Evolutionary conservation across 2,329 filamentous ascomycete genomes (phyloP), one percentile per base, ranked within the genome.

Genomic region (Penicillium sp.): DNA sequence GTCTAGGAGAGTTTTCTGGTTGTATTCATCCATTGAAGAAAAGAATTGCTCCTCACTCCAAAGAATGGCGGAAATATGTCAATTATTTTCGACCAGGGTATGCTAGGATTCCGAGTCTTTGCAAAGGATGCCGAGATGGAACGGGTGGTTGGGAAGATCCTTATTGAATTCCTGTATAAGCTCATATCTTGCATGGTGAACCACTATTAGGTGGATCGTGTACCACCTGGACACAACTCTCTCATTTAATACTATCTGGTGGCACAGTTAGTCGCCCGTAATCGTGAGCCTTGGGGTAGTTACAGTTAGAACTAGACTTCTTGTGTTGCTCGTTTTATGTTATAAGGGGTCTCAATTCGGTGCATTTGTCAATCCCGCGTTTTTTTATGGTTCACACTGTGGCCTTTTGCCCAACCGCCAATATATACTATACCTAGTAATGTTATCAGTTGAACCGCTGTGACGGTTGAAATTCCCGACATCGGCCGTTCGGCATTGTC

Each of bases 1-100:
- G 23, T 8, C 7, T 43, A 2, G 53, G 53, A 1, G 38, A 23
- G 21, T 56, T 56, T 35, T 56, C 39, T 12, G 48, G 23, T 17
- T 56, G 48, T 45, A 23, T 56, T 23, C 47, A 56, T 25, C 53
- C 53, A 19, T n/a, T 38, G 13, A 44, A 25, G 12, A 50, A 27
- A 38, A 52, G 6, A 0, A 17, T 56, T 39, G 4, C n/a, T 29
- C 47, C 53, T 44, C 10, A 45, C 19, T 56, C 53, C 8, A 43
- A 44, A 13, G 39, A 56, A 12, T 52, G 48, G 53, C 39, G 7
- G 21, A 51, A 50, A 44, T 52, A 44, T 43, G 19, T 44, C 39
- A 51, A 38, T 17, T 44, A 44, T 33, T 45, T 56, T 25, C 23
- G 48, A 52, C 39, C 39, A 17, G 53, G 53, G 5, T 44, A 38